Evolutionary conservation across 257 asterid genomes (phyloP), one percentile per base, ranked within the genome.

Genomic region (Nicotiana knightiana): DNA sequence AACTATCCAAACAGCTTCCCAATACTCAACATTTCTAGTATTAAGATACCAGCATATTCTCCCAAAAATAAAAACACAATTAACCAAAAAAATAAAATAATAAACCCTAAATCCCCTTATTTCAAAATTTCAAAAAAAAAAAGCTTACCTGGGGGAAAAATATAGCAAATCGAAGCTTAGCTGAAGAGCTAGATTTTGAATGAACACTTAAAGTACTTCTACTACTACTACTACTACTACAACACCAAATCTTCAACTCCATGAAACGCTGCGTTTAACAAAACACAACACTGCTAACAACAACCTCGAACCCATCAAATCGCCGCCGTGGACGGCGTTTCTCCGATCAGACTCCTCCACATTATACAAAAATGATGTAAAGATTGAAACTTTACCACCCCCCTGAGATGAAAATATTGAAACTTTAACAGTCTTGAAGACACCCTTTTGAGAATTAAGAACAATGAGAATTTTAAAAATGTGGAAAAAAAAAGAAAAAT

Each of bases 211-310:
- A 85, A 83, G 28, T 15, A 53, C 80, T 15, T 15, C 28, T 75
- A 26, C 63, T 51, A 51, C 26, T 48, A 13, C 26, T 48, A 13
- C 79, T 11, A 53, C 96, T 88, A 85, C 97, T 89, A 88, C 89
- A 81, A 88, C 94, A 88, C 89, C 92, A 86, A 89, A 92, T 89
- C 93, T 88, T 88, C 39, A 91, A 86, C 94, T 93, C 98, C 98
- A 94, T 94, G 88, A 87, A 92, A 89, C 86, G 90, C 79, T 63
- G 83, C 86, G 90, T 86, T 88, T 81, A 85, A 84, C 68, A 73
- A 75, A 79, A 54, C 53, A 67, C 51, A 65, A 35, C 67, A 77
- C 82, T 83, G 80, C 21, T 79, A 86, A 85, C 83, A 86, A 86
- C 83, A 91, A 79, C 84, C 88, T 82, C 84, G 86, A 79, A 85